Percentiles rank a stretch among this genome's conserved stretches.
These are phyloP conservation scores for Cornus florida DNA, from an alignment of 148 eudicot genomes.

Conservation along the genomic window DNA sequence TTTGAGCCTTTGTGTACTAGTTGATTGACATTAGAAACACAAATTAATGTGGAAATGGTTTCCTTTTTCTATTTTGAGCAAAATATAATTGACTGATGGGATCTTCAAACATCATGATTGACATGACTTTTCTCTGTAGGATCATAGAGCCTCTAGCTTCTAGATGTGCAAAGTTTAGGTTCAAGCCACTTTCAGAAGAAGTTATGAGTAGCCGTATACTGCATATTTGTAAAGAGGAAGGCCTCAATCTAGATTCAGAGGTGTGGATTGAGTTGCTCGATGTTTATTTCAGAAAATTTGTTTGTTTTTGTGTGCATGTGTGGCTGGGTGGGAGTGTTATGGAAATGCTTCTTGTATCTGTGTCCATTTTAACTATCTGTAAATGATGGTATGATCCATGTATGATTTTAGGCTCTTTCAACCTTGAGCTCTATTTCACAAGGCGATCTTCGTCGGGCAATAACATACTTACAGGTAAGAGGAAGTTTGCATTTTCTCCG, in stretches of 20 bases:
- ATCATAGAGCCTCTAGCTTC: constrained; percentile 96
- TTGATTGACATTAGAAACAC: not conserved
- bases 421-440: constrained; percentile 89
- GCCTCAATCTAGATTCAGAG: constrained; percentile 80
- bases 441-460: constrained; percentile 97
- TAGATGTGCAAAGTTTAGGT: constrained; percentile 95
- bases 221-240: constrained; percentile 86
- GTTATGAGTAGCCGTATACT: constrained; percentile 73
- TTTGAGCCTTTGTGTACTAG: not conserved
- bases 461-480: constrained; percentile 85
- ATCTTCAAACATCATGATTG: not conserved
- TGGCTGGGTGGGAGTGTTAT: not conserved
- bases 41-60: not conserved
- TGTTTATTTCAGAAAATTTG: not conserved
- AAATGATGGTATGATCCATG: constrained; percentile 8
- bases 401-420: constrained; percentile 65
- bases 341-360: constrained; percentile 7
- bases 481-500: not conserved
- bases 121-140: constrained; percentile 37
- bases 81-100: too few species aligned
- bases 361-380: not conserved
- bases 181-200: constrained; percentile 89
- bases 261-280: constrained; percentile 30
- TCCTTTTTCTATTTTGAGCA: not conserved
- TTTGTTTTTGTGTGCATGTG: too few species aligned